Conservation (phyloP, 139 green algal species). For the Asterochloris sp. region DNA sequence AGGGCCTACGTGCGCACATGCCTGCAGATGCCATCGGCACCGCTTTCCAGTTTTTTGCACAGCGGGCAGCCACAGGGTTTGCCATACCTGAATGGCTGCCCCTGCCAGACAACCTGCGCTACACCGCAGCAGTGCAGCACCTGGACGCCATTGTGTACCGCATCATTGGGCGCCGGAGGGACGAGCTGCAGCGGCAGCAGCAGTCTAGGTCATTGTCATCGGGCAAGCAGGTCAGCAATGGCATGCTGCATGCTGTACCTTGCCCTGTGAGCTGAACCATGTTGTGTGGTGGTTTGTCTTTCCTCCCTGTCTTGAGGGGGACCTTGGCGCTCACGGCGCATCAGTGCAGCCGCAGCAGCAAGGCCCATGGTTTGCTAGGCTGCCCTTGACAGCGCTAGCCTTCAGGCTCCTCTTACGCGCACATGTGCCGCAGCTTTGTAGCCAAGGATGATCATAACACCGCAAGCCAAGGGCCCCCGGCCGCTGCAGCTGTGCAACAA, state of each 20-base stretch:
- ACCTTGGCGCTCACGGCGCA: no score
- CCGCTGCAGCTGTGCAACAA: no score
- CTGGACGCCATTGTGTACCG: conserved; percentile 78
- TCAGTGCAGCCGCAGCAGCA: no score
- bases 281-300: background rate
- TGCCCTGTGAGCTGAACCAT: background rate
- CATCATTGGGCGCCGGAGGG: conserved; percentile 53
- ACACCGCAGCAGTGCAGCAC: conserved; percentile 62
- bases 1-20: no score
- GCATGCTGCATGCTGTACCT: background rate
- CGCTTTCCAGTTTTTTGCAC: conserved; percentile 76
- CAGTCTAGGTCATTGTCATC: background rate
- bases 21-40: conserved; percentile 37
- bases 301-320: no score
- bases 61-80: conserved; percentile 39
- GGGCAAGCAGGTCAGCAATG: background rate
- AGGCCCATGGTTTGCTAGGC: no score
- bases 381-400: no score
- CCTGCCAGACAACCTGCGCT: conserved; percentile 75
- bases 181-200: background rate
- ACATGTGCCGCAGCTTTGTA: no score
- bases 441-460: no score
- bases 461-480: no score
- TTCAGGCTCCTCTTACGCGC: no score
- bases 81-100: conserved; percentile 82